Percentiles rank a stretch among this genome's conserved stretches.
These are phyloP conservation scores for Celoporthe dispersa DNA, from an alignment of 2,329 filamentous ascomycete species.

Conservation along the genomic window DNA sequence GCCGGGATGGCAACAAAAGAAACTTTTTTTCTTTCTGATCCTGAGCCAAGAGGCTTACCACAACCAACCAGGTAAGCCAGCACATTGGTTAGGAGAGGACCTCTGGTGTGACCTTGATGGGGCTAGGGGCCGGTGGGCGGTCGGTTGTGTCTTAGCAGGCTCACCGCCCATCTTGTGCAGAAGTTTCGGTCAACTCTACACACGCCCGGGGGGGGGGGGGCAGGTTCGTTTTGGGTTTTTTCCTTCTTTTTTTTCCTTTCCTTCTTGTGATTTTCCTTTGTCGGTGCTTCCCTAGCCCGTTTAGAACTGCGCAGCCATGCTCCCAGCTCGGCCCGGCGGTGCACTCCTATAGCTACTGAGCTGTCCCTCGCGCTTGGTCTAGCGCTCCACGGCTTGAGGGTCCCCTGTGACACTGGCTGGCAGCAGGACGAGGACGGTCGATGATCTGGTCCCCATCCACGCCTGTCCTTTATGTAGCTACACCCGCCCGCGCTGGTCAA, in stretches of 20 bases:
- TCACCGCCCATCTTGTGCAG: constrained; percentile 19
- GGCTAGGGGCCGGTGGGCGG: constrained; percentile 17
- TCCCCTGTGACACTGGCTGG: constrained; percentile 9
- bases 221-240: constrained; percentile 11
- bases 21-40: not conserved
- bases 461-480: constrained; percentile 28
- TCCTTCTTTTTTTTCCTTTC: not conserved
- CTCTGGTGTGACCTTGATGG: constrained; percentile 13
- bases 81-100: constrained; percentile 14
- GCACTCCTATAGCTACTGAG: constrained; percentile 2
- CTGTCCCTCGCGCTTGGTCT: not conserved
- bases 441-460: constrained; percentile 16
- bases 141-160: constrained; percentile 23
- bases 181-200: constrained; percentile 23
- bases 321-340: not conserved
- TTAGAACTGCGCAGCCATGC: constrained; percentile 8
- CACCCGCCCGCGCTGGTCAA: constrained; percentile 20
- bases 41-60: not conserved
- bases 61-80: constrained; percentile 4
- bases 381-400: constrained; percentile 8
- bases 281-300: constrained; percentile 10
- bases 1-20: constrained; percentile 9
- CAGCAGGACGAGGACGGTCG: not conserved
- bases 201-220: not conserved
- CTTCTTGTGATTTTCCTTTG: constrained; percentile 9